These are phyloP conservation scores for Pseudonitzschia pungens DNA, from an alignment of 108 stramenopile genomes.

Conservation along the genomic window DNA sequence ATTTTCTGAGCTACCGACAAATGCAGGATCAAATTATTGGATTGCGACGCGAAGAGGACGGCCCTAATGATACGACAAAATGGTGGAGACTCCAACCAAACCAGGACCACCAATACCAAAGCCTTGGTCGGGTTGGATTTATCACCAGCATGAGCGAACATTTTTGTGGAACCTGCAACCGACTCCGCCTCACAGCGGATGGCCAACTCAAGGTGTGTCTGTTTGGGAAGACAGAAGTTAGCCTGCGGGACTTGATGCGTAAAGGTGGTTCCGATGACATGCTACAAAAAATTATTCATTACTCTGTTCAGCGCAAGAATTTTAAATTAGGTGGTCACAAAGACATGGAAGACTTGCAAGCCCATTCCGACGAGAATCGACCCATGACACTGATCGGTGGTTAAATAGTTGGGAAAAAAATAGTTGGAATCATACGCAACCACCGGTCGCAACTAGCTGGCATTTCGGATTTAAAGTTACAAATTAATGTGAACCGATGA, in stretches of 20 bases:
- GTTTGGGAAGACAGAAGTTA: constrained; percentile 90
- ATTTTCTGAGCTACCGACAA: constrained; percentile 86
- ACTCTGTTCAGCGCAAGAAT: constrained; percentile 85
- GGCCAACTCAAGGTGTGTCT: constrained; percentile 96
- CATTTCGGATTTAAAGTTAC: constrained; percentile 49
- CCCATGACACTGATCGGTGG: constrained; percentile 99
- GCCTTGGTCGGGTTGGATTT: constrained; percentile 86
- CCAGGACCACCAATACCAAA: background rate
- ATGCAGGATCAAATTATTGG: constrained; percentile 60
- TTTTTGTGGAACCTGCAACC: constrained; percentile 97
- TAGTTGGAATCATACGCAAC: background rate
- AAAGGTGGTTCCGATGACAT: constrained; percentile 49
- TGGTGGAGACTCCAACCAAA: constrained; percentile 74
- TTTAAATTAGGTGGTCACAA: constrained; percentile 90
- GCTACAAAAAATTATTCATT: constrained; percentile 58
- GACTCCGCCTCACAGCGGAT: constrained; percentile 96
- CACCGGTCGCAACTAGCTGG: no score
- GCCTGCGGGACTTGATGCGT: constrained; percentile 83
- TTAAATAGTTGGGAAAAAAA: no score
- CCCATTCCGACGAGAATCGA: constrained; percentile 75
- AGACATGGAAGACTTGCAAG: constrained; percentile 72
- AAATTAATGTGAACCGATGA: constrained; percentile 57
- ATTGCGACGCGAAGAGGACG: constrained; percentile 57
- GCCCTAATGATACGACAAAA: constrained; percentile 96
- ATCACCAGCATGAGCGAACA: constrained; percentile 98